Percentiles rank a stretch among this genome's conserved stretches.
Evolutionary conservation across 176 grass and related monocot genomes (phyloP).

Genomic region (Thinopyrum elongatum): DNA sequence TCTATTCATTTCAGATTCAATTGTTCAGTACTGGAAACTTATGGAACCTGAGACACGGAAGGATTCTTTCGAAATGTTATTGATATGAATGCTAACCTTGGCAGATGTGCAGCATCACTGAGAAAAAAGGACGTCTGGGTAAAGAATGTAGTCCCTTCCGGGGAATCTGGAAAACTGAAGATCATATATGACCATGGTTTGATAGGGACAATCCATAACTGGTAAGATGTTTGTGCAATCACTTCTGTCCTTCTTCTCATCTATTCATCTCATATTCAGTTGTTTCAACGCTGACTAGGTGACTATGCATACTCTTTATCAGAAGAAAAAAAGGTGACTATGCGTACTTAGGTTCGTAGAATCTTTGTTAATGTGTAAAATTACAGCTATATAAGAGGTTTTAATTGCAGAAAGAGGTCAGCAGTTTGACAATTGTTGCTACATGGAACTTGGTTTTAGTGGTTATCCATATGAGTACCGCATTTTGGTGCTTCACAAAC

Average conservation of each 20-base stretch:
- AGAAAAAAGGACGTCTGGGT: slow-evolving; percentile 63
- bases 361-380: neutral
- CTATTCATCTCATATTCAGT: slow-evolving; percentile 5
- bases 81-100: slow-evolving; percentile 75
- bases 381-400: neutral
- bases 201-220: slow-evolving; percentile 64
- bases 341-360: neutral
- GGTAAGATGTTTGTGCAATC: slow-evolving; percentile 33
- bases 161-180: slow-evolving; percentile 65
- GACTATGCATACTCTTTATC: neutral
- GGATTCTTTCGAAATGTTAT: slow-evolving; percentile 72
- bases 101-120: slow-evolving; percentile 73
- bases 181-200: slow-evolving; percentile 79
- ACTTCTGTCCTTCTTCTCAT: neutral
- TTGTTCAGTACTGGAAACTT: slow-evolving; percentile 64
- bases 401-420: neutral
- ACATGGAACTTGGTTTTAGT: neutral
- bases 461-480: neutral
- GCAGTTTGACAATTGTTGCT: neutral
- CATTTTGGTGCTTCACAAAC: neutral
- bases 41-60: slow-evolving; percentile 54
- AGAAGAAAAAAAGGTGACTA: neutral
- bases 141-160: slow-evolving; percentile 66
- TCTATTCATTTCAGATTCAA: slow-evolving; percentile 9
- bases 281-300: slow-evolving; percentile 22